Conservation (phyloP, 805 yeast genomes). For the Zygosaccharomyces rouxii region DNA sequence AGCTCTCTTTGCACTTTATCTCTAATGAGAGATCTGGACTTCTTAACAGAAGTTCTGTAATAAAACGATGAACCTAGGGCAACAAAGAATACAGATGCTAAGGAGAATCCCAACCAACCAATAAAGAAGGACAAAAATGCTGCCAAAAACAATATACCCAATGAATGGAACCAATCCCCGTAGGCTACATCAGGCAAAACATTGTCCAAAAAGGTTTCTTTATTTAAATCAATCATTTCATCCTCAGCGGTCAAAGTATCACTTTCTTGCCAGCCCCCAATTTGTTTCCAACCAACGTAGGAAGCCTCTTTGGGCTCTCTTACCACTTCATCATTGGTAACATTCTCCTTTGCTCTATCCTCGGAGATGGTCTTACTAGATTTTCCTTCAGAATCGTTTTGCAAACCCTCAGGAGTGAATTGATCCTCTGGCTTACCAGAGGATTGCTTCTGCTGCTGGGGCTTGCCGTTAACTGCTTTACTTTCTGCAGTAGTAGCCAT, state of each 20-base stretch:
- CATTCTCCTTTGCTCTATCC: slow-evolving; percentile 19
- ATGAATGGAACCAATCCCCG: slow-evolving; percentile 96
- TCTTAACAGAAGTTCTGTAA: slow-evolving; percentile 80
- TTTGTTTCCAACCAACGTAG: slow-evolving; percentile 91
- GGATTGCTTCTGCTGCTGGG: slow-evolving; percentile 18
- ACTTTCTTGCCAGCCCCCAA: slow-evolving; percentile 76
- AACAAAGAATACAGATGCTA: slow-evolving; percentile 78
- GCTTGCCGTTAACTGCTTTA: slow-evolving; percentile 10
- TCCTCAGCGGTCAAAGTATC: slow-evolving; percentile 64
- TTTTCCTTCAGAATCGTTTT: slow-evolving; percentile 14
- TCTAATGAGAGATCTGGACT: slow-evolving; percentile 68
- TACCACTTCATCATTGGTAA: slow-evolving; percentile 11
- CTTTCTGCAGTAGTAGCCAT: background rate
- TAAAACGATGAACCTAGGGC: slow-evolving; percentile 57
- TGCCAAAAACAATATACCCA: slow-evolving; percentile 63
- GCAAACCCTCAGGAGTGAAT: slow-evolving; percentile 18
- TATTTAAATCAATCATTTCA: slow-evolving; percentile 64
- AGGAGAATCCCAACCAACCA: slow-evolving; percentile 71
- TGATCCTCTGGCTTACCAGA: slow-evolving; percentile 18
- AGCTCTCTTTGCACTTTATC: slow-evolving; percentile 83
- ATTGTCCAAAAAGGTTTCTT: slow-evolving; percentile 70
- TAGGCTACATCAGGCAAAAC: slow-evolving; percentile 69
- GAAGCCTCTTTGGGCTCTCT: slow-evolving; percentile 44
- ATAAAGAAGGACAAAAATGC: slow-evolving; percentile 70
- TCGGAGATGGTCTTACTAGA: slow-evolving; percentile 23